Percentiles rank a stretch among this genome's conserved stretches.
phyloP scores from a whole-genome alignment of 2,329 filamentous ascomycete species.

The Waltergamsia citrina region DNA sequence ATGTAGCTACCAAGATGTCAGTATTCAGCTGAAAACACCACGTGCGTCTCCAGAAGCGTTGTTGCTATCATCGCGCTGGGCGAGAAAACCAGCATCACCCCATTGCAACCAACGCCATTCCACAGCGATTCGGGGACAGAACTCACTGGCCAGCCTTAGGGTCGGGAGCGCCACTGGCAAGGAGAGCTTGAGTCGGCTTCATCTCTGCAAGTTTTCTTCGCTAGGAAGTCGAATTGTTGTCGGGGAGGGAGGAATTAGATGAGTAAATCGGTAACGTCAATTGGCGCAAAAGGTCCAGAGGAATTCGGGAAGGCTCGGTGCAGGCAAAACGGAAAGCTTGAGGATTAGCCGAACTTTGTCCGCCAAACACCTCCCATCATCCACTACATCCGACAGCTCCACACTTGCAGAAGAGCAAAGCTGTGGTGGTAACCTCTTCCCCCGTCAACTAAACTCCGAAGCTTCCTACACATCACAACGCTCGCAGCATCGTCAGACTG shows the following conservation, averaged over 20 bases:
- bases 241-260: neutral
- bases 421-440: no score
- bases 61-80: no score
- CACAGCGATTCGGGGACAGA: neutral
- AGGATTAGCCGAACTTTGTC: neutral
- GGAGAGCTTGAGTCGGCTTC: conserved; percentile 35
- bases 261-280: conserved; percentile 1
- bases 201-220: conserved; percentile 21
- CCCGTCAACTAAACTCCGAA: conserved; percentile 1
- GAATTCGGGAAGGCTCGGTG: conserved; percentile 3
- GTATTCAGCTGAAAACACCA: no score
- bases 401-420: neutral
- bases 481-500: no score
- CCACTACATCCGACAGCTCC: neutral
- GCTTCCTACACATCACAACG: conserved; percentile 4
- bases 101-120: no score
- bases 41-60: no score
- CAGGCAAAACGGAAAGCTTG: neutral
- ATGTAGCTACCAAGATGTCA: conserved; percentile 47
- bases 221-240: conserved; percentile 5
- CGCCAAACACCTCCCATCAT: neutral
- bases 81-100: conserved; percentile 4
- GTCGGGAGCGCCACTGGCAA: conserved; percentile 13
- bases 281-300: no score
- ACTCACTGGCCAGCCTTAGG: conserved; percentile 8